These are phyloP conservation scores for Holtermanniella nyarrowii DNA, from an alignment of 768 basidiomycete species.

Conservation along the genomic window DNA sequence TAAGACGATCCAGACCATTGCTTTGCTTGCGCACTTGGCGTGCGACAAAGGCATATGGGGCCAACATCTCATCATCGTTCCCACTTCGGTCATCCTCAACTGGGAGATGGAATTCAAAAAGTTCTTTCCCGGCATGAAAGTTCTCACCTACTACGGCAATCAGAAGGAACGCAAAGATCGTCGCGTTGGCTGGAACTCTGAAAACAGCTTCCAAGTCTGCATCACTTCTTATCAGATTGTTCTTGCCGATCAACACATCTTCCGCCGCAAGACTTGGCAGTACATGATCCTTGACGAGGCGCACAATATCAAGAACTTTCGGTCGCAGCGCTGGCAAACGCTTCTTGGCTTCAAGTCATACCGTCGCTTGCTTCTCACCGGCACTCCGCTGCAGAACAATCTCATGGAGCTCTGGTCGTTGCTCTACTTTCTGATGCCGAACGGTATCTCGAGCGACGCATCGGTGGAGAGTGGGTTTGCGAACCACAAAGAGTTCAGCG, in stretches of 20 bases:
- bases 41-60: conserved; percentile 43
- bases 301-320: conserved; percentile 95
- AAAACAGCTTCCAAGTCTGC: conserved; percentile 83
- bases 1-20: conserved; percentile 44
- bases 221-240: conserved; percentile 89
- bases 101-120: conserved; percentile 46
- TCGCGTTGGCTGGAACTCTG: conserved; percentile 81
- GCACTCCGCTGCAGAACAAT: conserved; percentile 42
- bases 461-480: conserved; percentile 55
- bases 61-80: conserved; percentile 43
- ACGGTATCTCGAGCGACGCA: conserved; percentile 33
- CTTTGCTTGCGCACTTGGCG: conserved; percentile 41
- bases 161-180: conserved; percentile 82
- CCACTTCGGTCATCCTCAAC: conserved; percentile 43
- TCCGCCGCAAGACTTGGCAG: conserved; percentile 87
- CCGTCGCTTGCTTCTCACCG: conserved; percentile 37
- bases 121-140: conserved; percentile 43
- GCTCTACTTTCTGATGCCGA: conserved; percentile 43
- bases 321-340: conserved; percentile 85
- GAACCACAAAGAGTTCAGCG: conserved; percentile 81
- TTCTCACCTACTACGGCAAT: conserved; percentile 44
- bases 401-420: conserved; percentile 45
- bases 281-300: conserved; percentile 95
- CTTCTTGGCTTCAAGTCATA: conserved; percentile 61
- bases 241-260: conserved; percentile 79